phyloP scores from a whole-genome alignment of 2,329 filamentous ascomycete species.

The Fusarium kyushuense region DNA sequence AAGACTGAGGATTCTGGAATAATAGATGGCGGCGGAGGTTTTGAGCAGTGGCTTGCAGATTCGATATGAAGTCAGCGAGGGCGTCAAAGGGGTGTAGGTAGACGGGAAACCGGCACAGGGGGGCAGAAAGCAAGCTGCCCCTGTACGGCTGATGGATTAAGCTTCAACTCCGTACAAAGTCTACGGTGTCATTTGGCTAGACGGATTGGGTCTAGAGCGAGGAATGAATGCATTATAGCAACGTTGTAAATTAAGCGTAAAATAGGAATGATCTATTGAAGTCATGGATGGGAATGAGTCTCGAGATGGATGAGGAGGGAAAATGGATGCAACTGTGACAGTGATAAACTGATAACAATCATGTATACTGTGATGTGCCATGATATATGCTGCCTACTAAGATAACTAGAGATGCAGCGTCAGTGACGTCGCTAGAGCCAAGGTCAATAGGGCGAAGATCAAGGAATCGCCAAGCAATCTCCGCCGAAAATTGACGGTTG shows the following conservation, averaged over 20 bases:
- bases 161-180: constrained; percentile 14
- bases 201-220: constrained; percentile 19
- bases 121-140: constrained; percentile 21
- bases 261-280: neutral
- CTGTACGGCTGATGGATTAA: constrained; percentile 35
- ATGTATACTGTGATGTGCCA: neutral
- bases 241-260: constrained; percentile 14
- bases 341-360: neutral
- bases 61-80: constrained; percentile 32
- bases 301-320: constrained; percentile 4
- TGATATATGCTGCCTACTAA: neutral
- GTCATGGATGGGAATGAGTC: neutral
- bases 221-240: constrained; percentile 12
- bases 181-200: constrained; percentile 14
- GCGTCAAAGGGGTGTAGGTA: constrained; percentile 9
- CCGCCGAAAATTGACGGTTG: constrained; percentile 34
- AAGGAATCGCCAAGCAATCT: constrained; percentile 36
- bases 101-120: constrained; percentile 38
- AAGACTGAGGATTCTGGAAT: constrained; percentile 28
- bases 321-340: constrained; percentile 2
- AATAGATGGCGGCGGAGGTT: constrained; percentile 40
- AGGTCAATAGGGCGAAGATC: constrained; percentile 7
- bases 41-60: constrained; percentile 46
- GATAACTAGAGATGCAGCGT: constrained; percentile 1
- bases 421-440: constrained; percentile 32